Percentiles rank a stretch among this genome's conserved stretches.
These are phyloP conservation scores for Pythium dissimile DNA, from an alignment of 352 stramenopile species.

Conservation along the genomic window DNA sequence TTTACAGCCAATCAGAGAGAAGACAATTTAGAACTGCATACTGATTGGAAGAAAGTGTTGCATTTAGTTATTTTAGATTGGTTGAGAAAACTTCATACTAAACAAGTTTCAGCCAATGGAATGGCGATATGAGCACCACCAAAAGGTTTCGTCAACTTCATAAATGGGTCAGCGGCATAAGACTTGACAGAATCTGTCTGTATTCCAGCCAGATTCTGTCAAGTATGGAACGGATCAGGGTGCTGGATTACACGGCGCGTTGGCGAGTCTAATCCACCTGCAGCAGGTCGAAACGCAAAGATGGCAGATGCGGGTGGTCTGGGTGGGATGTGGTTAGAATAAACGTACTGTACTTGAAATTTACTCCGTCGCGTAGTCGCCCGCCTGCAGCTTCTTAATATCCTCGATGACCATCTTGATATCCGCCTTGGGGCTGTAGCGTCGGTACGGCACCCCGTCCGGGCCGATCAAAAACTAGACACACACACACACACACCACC, in stretches of 20 bases:
- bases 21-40: too few relatives aligned
- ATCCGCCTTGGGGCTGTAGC: slow-evolving; percentile 77
- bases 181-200: not conserved
- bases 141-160: too few relatives aligned
- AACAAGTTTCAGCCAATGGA: not conserved
- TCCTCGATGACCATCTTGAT: slow-evolving; percentile 62
- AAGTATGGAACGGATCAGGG: too few relatives aligned
- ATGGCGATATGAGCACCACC: slow-evolving; percentile 5
- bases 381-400: slow-evolving; percentile 56
- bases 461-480: slow-evolving; percentile 69
- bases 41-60: not conserved
- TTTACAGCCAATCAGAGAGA: slow-evolving; percentile 21
- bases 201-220: too few relatives aligned
- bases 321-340: too few relatives aligned
- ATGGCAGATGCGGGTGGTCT: too few relatives aligned
- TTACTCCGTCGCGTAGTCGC: slow-evolving; percentile 18
- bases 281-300: not conserved
- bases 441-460: slow-evolving; percentile 72
- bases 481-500: not conserved
- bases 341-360: not conserved
- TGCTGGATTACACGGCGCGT: too few relatives aligned
- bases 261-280: too few relatives aligned
- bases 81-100: not conserved
- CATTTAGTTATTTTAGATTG: not conserved
- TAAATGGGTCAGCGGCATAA: too few relatives aligned